A percentile compares a stretch with the other conserved stretches of the same genome.
Conservation (phyloP, 2,329 filamentous ascomycete species). For the Penicillium sp. region DNA sequence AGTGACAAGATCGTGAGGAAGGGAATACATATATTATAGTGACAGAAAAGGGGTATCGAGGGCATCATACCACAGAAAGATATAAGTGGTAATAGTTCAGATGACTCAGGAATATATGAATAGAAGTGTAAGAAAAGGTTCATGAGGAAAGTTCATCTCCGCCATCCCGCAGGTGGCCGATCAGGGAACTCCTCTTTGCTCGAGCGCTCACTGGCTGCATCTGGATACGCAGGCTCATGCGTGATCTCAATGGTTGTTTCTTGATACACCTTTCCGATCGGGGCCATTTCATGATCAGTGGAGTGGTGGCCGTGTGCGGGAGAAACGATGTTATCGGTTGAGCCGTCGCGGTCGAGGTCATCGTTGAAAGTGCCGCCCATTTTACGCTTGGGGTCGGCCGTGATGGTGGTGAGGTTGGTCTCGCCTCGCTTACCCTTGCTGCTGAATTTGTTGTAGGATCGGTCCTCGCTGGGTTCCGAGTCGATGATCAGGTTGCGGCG, state of each 20-base stretch:
- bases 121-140: not conserved
- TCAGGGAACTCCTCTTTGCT: constrained; percentile 22
- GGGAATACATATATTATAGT: not conserved
- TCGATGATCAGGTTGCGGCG: constrained; percentile 48
- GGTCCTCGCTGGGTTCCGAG: constrained; percentile 38
- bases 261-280: constrained; percentile 37
- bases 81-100: not conserved
- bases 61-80: not conserved
- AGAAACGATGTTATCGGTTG: constrained; percentile 40
- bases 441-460: constrained; percentile 27
- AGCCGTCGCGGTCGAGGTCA: constrained; percentile 36
- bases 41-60: not conserved
- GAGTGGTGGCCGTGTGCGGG: not conserved
- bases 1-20: not conserved
- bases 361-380: constrained; percentile 16
- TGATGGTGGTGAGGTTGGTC: constrained; percentile 27
- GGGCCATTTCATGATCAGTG: constrained; percentile 21
- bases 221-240: constrained; percentile 28
- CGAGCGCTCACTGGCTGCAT: constrained; percentile 20
- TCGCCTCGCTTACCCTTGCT: constrained; percentile 22
- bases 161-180: constrained; percentile 18
- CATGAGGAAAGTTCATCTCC: constrained; percentile 13
- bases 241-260: constrained; percentile 40
- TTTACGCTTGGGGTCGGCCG: constrained; percentile 21
- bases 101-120: not conserved